Evolutionary conservation across 2,329 filamentous ascomycete species (phyloP), one percentile per base, ranked within the genome.

Genomic region (Monosporascus sp.): DNA sequence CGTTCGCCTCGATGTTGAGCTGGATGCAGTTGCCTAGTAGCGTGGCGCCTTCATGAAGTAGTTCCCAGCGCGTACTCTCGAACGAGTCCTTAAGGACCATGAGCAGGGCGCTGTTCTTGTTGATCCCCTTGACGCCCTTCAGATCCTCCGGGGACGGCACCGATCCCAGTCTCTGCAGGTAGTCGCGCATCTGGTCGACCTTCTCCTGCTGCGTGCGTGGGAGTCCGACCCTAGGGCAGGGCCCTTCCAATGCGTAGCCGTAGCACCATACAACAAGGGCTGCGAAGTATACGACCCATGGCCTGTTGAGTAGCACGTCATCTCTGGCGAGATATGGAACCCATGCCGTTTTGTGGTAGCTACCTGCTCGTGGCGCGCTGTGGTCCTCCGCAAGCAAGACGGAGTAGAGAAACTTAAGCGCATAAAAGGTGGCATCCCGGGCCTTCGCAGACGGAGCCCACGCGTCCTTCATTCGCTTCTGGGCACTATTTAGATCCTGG

Each of bases 211-310:
- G 78, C 1, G 77, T 86, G 38, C 68, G 70, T 52, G 88, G 82
- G 20, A 74, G 72, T 61, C 72, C 78, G 49, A 72, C 65, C 4
- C 70, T 72, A 7, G 78, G 74, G 53, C 89, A 82, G 0, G 91
- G 82, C 0, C 94, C 94, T 61, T 97, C 94, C 20, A 96, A 76
- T 0, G 93, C 91, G 67, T 86, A 97, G 2, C 92, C 93, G 64
- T 97, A 99, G 55, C 86, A 91, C 94, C 94, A 99, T 1, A 97
- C 89, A 22, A 97, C 90, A 16, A 99, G 78, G 0, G 87, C 86
- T 1, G 94, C 90, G 66, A 96, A 95, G 71, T 97, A 99, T 50
- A 97, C 77, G 11, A 97, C 91, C 93, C 94, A 99, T 0, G 93
- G 90, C 17, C 94, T 81, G 65, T 97, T 96, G 55, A 97, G 80